Evolutionary conservation across 108 stramenopile genomes (phyloP), one percentile per base, ranked within the genome.

Genomic region (Cyclostephanos tholiformis): DNA sequence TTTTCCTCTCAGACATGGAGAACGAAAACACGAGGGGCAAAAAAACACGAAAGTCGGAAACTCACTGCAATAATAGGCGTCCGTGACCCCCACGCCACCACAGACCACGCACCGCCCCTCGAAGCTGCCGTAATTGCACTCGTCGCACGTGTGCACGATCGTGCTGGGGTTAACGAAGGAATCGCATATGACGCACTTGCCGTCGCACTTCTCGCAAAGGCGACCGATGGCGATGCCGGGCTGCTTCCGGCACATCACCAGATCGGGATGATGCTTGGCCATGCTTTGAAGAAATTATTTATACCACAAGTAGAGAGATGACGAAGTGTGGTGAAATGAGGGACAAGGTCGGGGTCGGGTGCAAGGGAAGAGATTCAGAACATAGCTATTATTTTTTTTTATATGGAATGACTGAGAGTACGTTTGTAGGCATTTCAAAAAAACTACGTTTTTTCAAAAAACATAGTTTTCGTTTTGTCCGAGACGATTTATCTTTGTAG

Each of bases 181-280:
- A 82, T 98, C 98, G 79, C 98, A 99, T 69, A 99, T 92, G 41
- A 96, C 95, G 67, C 98, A 99, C 65, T 95, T 95, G 17, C 97
- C 99, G 52, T 97, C 97, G 73, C 91, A 97, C 76, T 99, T 99
- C 75, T 98, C 97, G 77, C 99, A 99, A 41, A 99, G 88, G 4
- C 97, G 84, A 11, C 97, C 98, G 17, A 97, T 95, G 16, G 96
- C 96, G 65, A 99, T 85, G 27, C 99, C 99, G 30, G 99, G 97
- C 67, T 98, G 97, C 91, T 98, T 98, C 41, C 99, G 89, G 83
- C 99, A 99, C 96, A 99, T 97, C 23, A 99, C 97, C 20, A 99
- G 88, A 81, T 99, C 99, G 56, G 97, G 93, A 82, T 98, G 97
- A 76, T 98, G 97, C 71, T 98, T 98, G 41, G 97, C 97, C 95